phyloP scores from a whole-genome alignment of 306 rosid genomes.

The Abrus pulchellus region DNA sequence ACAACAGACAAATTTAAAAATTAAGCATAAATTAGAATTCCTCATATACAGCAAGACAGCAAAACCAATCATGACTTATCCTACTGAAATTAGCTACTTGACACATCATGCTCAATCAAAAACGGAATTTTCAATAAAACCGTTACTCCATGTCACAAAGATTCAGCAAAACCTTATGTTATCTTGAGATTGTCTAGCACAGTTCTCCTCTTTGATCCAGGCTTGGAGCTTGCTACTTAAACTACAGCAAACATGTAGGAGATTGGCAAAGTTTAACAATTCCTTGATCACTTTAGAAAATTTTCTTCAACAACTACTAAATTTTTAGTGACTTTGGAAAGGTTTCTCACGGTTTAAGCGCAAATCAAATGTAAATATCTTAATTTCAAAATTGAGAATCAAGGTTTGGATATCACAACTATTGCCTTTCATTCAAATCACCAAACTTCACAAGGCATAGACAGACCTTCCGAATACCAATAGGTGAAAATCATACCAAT shows the following conservation, averaged over 20 bases:
- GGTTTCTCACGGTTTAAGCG: constrained; percentile 8
- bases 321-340: neutral
- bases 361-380: neutral
- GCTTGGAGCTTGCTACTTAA: neutral
- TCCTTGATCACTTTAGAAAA: neutral
- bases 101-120: neutral
- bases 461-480: constrained; percentile 16
- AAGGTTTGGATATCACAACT: constrained; percentile 9
- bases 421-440: constrained; percentile 6
- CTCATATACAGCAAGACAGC: neutral
- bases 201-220: neutral
- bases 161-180: neutral
- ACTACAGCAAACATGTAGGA: neutral
- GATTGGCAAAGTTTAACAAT: neutral
- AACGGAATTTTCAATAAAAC: neutral
- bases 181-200: neutral
- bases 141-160: neutral
- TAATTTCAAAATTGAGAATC: constrained; percentile 11
- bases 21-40: neutral
- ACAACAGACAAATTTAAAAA: constrained; percentile 6
- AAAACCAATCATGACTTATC: constrained; percentile 7
- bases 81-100: neutral
- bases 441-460: constrained; percentile 9
- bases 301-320: neutral
- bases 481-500: neutral